Base-by-base conservation (phyloP, 768 basidiomycete genomes). In the Dioszegia hungarica region DNA sequence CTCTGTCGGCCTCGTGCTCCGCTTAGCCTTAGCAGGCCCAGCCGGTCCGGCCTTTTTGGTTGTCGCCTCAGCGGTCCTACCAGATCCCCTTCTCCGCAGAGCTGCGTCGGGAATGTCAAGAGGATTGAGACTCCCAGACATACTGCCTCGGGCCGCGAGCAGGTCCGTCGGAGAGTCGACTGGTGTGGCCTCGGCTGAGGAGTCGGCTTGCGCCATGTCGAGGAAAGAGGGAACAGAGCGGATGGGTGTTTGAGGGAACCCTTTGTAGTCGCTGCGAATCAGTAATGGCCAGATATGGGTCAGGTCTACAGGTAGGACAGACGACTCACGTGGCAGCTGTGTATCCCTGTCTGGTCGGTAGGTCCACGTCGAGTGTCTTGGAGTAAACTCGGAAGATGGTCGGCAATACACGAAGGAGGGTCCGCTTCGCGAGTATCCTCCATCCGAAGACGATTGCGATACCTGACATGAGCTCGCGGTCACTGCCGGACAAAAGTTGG, bases 331-430 rank as follows among this genome's bases (percentile, higher is more conserved):
- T 91, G 28, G 92, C 89, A 27, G 90, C 87, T 5, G 86, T 88
- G 74, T 98, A 95, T 77, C 90, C 90, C 15, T 90, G 81, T 10
- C 94, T 82, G 59, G 85, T 84, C 0, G 93, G 94, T 3, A 97
- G 82, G 67, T 89, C 81, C 36, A 83, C 79, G 27, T 80, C 81
- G 8, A 88, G 81, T 24, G 71, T 1, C 33, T 50, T 59, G 1
- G 72, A 59, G 59, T 89, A 79, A 41, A 84, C 77, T 56, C 93
- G 86, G 81, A 90, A 95, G 17, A 85, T 79, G 0, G 90, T 89
- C 0, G 93, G 93, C 0, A 97, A 83, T 41, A 86, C 77, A 6
- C 83, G 67, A 65, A 90, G 88, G 19, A 90, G 76, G 2, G 82
- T 70, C 0, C 84, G 83, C 75, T 97, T 98, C 9, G 89, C 89